Evolutionary conservation across 352 stramenopile genomes (phyloP), one percentile per base, ranked within the genome.

Genomic region (Pythium sukuiense): DNA sequence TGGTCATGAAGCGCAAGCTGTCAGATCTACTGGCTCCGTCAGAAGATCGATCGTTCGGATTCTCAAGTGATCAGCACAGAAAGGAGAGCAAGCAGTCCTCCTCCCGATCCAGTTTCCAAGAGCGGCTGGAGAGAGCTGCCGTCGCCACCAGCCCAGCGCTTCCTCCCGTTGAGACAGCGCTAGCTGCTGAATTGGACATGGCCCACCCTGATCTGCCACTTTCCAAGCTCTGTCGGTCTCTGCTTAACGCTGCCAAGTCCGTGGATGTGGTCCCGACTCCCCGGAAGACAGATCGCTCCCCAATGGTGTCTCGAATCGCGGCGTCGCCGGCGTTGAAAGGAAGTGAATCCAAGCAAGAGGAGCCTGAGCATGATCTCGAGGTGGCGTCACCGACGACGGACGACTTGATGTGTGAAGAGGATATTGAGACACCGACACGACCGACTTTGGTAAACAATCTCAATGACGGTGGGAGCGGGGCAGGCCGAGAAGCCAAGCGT

Each of bases 361-460:
- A 54, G 5, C 35, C 13, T 32, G 26, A 41, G 16, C 29, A 59
- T 13, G 46, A 63, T 11, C 26, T 26, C 18, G 50, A 1, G 32
- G 14, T 30, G 27, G n/a, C 80, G 9, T 88, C 81, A 33, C 81
- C 81, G 12, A 71, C 60, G 35, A 71, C 75, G 41, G 76, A 83
- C 9, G 74, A 76, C 48, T 63, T 92, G 54, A 76, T 90, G 37
- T 92, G 83, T 41, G 81, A 79, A 48, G 83, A 92, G 76, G 76
- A 89, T 29, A 90, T 87, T 48, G 77, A 80, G 56, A 83, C 83
- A 3, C 61, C 66, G 26, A 67, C 50, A 12, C 32, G 60, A 59
- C 33, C 29, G 30, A 3, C 32, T 46, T 6, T 14, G 18, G 4
- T n/a, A 32, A 16, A 3, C 18, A 45, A 43, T 37, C 69, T 48